Evolutionary conservation across 768 basidiomycete species (phyloP), one percentile per base, ranked within the genome.

Genomic region (Jaapia argillacea): DNA sequence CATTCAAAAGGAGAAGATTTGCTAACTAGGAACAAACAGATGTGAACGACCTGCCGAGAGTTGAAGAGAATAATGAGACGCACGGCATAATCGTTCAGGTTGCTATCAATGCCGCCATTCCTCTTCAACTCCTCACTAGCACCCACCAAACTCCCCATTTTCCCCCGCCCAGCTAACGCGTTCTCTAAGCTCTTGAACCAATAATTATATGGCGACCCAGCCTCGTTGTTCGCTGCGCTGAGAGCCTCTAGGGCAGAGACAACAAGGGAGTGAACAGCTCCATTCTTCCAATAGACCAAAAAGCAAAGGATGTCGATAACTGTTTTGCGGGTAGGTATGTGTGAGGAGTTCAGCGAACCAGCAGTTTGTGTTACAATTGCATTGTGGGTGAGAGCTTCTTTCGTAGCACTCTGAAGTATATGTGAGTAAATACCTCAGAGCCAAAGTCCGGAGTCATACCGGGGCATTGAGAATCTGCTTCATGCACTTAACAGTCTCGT

Each of bases 101-200:
- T 74, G 33, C 69, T 75, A 46, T 85, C 82, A 16, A 77, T 58
- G 31, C 81, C 78, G 37, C 74, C 76, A 47, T 71, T 66, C 45
- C 75, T 79, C 60, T 74, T 75, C 44, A 93, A 75, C 51, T 97
- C 92, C 12, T 93, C 88, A 52, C 92, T 94, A 20, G 91, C 90
- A 0, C 96, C 96, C 5, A 99, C 94, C 31, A 87, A 61, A 57
- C 87, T 96, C 1, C 94, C 94, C 89, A 97, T 92, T 59, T 81
- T 85, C 1, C 94, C 94, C 44, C 91, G 69, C 2, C 92, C 93
- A 38, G 79, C 73, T 14, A 97, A 69, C 2, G 77, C 77, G 22
- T 65, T 63, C 51, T 90, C 85, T 49, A 94, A 66, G 0, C 81
- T 82, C 51, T 79, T 82, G 57, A 98, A 87, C 93, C 91, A 98